Evolutionary conservation across 1,284 basidiomycete genomes (phyloP), one percentile per base, ranked within the genome.

Genomic region (Golubevia sp.): DNA sequence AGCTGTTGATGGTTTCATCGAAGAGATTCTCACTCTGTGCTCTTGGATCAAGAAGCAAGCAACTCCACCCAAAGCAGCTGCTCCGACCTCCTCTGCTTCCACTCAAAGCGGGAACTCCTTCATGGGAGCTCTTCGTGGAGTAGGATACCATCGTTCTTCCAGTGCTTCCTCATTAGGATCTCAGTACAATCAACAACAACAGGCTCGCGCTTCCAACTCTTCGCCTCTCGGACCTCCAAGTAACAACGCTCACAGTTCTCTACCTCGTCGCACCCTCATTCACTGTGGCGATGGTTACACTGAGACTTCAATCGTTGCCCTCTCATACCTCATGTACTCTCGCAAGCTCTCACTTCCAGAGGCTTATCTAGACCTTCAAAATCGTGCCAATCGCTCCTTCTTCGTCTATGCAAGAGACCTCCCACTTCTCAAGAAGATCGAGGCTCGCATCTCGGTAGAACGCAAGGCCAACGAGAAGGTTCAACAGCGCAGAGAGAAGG

Each of bases 381-480:
- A 91, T 86, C 81, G 83, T 2, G 83, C 85, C 49, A 81, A 86
- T 27, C 84, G 88, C 38, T 86, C 85, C n/a, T 99, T 99, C 86
- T 98, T 97, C 75, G 92, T 98, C 56, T 97, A 97, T 84, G 89
- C 90, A 55, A 86, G 86, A 49, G 95, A 97, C 84, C 85, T 95
- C 58, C 87, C 87, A 0, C 82, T 96, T n/a, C 85, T 98, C 69
- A 87, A 89, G 71, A 87, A 88, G 61, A 88, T 96, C 59, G 94
- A 96, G 85, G 85, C 85, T 51, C 85, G 88, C 56, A 81, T 91
- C 48, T 55, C 57, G 38, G 55, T 57, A 54, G 38, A 61, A 25
- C 56, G 52, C 27, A 53, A 52, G 51, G 18, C 61, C 56, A 49
- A 59, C 49, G 30, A 59, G 54, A 30, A 53, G 24, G 24, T 25